Evolutionary conservation across 306 rosid genomes (phyloP).

Genomic region (Pterocarpus macrocarpus): DNA sequence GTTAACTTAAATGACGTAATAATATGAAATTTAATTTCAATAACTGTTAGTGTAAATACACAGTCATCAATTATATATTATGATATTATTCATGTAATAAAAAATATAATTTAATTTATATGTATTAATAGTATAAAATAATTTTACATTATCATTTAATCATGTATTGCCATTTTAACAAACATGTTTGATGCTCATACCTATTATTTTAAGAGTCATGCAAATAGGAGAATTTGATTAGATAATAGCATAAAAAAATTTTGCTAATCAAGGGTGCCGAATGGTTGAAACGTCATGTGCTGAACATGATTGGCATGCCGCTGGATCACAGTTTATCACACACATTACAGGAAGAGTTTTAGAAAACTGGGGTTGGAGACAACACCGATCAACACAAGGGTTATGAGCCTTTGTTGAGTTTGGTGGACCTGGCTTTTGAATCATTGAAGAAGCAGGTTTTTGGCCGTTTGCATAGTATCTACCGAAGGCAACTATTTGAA

Average conservation of each 20-base stretch:
- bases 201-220: no score
- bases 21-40: no score
- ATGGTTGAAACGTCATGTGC: conserved; percentile 97
- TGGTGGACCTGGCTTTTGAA: conserved; percentile 77
- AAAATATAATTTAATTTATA: no score
- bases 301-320: conserved; percentile 88
- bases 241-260: not conserved
- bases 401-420: conserved; percentile 77
- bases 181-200: no score
- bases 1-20: no score
- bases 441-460: conserved; percentile 81
- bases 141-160: no score
- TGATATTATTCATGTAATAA: no score
- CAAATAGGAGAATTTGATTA: no score
- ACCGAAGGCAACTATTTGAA: conserved; percentile 66
- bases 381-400: conserved; percentile 88
- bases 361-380: conserved; percentile 69
- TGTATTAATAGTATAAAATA: no score
- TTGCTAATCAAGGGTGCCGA: conserved; percentile 78
- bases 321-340: conserved; percentile 91
- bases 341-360: conserved; percentile 87
- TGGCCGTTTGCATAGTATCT: conserved; percentile 70
- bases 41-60: no score
- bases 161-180: no score
- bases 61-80: no score